Evolutionary conservation across 1,284 basidiomycete species (phyloP), one percentile per base, ranked within the genome.

Genomic region (Sanghuangporus weigelae): DNA sequence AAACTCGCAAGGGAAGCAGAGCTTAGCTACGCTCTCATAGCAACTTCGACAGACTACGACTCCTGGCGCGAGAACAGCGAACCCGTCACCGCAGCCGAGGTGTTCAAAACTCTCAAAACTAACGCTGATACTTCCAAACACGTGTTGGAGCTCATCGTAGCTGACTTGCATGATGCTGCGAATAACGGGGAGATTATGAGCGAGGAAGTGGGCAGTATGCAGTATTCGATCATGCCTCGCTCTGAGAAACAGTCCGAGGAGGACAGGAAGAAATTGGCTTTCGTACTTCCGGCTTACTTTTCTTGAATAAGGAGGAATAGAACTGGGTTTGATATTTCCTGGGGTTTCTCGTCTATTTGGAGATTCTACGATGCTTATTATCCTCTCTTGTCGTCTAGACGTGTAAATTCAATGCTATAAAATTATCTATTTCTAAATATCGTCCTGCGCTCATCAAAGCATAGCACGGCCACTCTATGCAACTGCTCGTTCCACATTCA

Each of bases 1-100:
- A 99, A 99, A 78, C 81, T 98, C 26, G 96, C 96, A 2, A 79
- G 96, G 31, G 96, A 99, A 77, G 95, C 94, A 1, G 96, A 99
- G 76, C 75, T 99, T 68, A 95, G 93, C 72, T 96, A 96, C 73
- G 92, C 90, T 0, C 82, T 97, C 58, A 88, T 97, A 68, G 93
- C 93, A 64, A 97, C 95, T 0, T 85, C 91, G 21, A 96, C 93
- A 1, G 92, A 96, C 76, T 95, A 94, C 73, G 94, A 96, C 75
- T 87, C 92, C 5, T 96, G 93, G 93, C 80, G 96, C 26, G 87
- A 88, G 16, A 81, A 89, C 40, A 84, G 87, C 60, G 90, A 85
- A 16, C 81, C 90, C 1, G 96, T 98, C 56, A 97, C 94, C 1
- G 89, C 95, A 0, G 87, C 91, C 6, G 92, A 94, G 69, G 94